Conservation (phyloP, 2,329 filamentous ascomycete genomes). For the Metarhizium humberi region DNA sequence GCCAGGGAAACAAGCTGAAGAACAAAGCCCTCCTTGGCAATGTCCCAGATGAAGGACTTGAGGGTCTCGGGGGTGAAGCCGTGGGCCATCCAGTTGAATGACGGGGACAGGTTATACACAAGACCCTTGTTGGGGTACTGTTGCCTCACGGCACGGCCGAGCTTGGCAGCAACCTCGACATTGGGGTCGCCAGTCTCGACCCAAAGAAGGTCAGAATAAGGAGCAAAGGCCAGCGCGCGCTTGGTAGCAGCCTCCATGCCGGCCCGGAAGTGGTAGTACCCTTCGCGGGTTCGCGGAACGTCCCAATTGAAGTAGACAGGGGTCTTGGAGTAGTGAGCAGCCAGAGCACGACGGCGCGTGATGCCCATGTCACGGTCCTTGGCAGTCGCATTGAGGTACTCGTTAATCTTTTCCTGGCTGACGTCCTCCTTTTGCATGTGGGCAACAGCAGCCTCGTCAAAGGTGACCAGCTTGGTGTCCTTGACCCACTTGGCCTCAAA, state of each 20-base stretch:
- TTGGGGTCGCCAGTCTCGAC: conserved; percentile 89
- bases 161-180: conserved; percentile 64
- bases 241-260: conserved; percentile 85
- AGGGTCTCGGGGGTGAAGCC: conserved; percentile 78
- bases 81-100: conserved; percentile 98
- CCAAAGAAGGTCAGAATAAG: conserved; percentile 92
- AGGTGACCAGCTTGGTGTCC: conserved; percentile 73
- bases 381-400: conserved; percentile 55
- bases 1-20: conserved; percentile 60
- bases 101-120: conserved; percentile 93
- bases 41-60: conserved; percentile 91
- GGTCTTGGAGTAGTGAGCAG: conserved; percentile 54
- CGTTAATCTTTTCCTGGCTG: conserved; percentile 51
- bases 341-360: conserved; percentile 64
- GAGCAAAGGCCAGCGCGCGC: conserved; percentile 82
- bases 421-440: conserved; percentile 63
- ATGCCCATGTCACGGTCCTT: conserved; percentile 68
- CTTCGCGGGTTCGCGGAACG: conserved; percentile 84
- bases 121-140: conserved; percentile 72
- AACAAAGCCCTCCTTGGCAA: conserved; percentile 77
- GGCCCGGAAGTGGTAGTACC: conserved; percentile 82
- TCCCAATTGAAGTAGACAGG: conserved; percentile 84
- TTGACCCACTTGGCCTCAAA: conserved; percentile 88
- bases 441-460: conserved; percentile 78
- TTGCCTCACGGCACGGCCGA: conserved; percentile 66